Evolutionary conservation across 139 green algal genomes (phyloP), one percentile per base, ranked within the genome.

Genomic region (Ettlia oleoabundans): DNA sequence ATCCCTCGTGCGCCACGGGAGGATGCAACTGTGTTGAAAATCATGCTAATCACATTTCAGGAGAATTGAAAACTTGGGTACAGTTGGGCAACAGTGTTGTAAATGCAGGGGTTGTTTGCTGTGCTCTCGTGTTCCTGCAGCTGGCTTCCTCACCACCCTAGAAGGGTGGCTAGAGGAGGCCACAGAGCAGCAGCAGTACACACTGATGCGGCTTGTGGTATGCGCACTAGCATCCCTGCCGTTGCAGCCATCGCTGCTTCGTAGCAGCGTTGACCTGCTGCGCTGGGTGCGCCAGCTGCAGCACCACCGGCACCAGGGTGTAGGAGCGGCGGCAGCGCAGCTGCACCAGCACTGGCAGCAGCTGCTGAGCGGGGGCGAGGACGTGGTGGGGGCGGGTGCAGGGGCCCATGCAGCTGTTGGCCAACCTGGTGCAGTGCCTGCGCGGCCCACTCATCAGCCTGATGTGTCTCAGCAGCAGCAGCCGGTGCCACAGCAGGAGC

Each of bases 121-220:
- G 61, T 32, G 32, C 2, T 68, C 26, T 33, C 62, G 30, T 33
- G 18, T 21, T 19, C 18, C 30, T 67, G 73, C 73, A 80, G 63
- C 62, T 22, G 64, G 77, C 77, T 82, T 82, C 64, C 43, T 82
- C 32, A 41, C 63, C 0, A 42, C 28, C 21, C 42, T 82, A 4
- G 64, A 82, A 33, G 42, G 26, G 32, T 82, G 77, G 77, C 63
- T 75, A 43, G 43, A 18, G 9, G 41, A 33, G 21, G 77, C 64
- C 1, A 6, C 1, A n/a, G 1, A 51, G 22, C n/a, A 52, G 18
- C 28, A 82, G 62, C 51, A 76, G 32, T 53, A 41, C 77, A 82
- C 42, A 2, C 42, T 82, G 77, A 21, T 55, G 43, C 63, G 35
- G 24, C 13, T n/a, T 3, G 15, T 76, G 9, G 42, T 82, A 33